Evolutionary conservation across 371 early-diverging fungal species (phyloP), one percentile per base, ranked within the genome.

Genomic region (Mucor piriformis): DNA sequence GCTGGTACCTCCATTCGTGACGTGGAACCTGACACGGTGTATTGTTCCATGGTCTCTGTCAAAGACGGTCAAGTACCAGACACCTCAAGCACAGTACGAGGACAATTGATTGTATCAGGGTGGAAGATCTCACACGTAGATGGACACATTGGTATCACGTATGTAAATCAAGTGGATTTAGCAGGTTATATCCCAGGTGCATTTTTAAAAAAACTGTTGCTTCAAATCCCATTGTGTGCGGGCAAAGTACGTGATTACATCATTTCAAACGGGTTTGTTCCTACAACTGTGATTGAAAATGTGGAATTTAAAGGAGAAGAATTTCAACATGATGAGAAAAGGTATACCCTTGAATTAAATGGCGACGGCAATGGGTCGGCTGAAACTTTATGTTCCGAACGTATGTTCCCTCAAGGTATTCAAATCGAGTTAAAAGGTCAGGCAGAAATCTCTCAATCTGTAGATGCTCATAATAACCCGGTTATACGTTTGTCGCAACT

Each of bases 371-470:
- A 40, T 3, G 66, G 21, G 18, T 42, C 33, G 27, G 61, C 59
- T 21, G 33, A 37, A 10, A 52, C 44, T n/a, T n/a, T 55, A 10
- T 53, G 63, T 15, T 67, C 58, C 8, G 12, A 50, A 20, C 54
- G 50, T 15, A 72, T 79, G 76, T 76, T 66, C 44, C 70, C 74
- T 27, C 55, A 76, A 7, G 76, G 79, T 23, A 48, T 79, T 57
- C 57, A 68, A 37, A 68, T 65, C 16, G 50, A 57, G 18, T 43
- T 69, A 23, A 25, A 63, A 6, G 54, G 50, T 11, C 2, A 52
- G 6, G 72, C 46, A 42, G 47, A 63, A 6, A 21, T 57, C 3
- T 32, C 27, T 15, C 47, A 51, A 32, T 29, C 18, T 4, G 16
- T 16, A 4, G 63, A 63, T 23, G n/a, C 37, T 0, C 7, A 56